Base-by-base conservation (phyloP, 2,329 filamentous ascomycete species). In the Talaromyces amestolkiae region DNA sequence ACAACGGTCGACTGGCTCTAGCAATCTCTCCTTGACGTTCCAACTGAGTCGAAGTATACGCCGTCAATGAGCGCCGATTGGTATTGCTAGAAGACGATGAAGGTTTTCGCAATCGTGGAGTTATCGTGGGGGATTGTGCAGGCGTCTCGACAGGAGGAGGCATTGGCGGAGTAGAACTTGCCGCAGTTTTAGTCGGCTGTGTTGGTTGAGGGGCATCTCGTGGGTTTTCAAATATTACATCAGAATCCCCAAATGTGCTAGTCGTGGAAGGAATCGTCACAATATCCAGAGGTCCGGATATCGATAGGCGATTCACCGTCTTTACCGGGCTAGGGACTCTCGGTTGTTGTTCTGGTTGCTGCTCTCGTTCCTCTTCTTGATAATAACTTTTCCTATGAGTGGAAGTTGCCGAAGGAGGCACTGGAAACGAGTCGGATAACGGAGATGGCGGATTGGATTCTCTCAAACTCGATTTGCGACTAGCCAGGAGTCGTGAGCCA, bases 371-470 rank as follows among this genome's bases (percentile, higher is more conserved):
- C 15, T 47, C 56, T 9, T 67, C 67, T 41, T 66, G 63, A 58
- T 63, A 53, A 7, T 58, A 66, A 37, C 60, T 63, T 37, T 66
- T 65, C 27, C 64, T 64, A 35, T 37, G 47, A n/a, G 63, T 43
- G n/a, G 67, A 56, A 54, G 56, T 33, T 15, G 47, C 56, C 19
- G 64, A 37, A 4, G 63, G 58, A 3, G 3, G 64, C 8, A 53
- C 13, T 13, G 53, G 47, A 22, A 60, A 43, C 15, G 54, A 41
- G 13, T 63, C 61, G 15, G 54, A 53, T 15, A 49, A 59, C 7
- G 56, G 63, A 15, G 45, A 54, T 1, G 49, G 54, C 27, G 74
- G 72, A 67, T 76, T 73, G 0, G 73, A 72, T 63, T 76, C 76
- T 64, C 71, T 77, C 66, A 72, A 49, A 56, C 43, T 58, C n/a